A percentile compares a stretch with the other conserved stretches of the same genome.
Conservation (phyloP, 169 alveolate genomes). For the Hepatocystis sp. region DNA sequence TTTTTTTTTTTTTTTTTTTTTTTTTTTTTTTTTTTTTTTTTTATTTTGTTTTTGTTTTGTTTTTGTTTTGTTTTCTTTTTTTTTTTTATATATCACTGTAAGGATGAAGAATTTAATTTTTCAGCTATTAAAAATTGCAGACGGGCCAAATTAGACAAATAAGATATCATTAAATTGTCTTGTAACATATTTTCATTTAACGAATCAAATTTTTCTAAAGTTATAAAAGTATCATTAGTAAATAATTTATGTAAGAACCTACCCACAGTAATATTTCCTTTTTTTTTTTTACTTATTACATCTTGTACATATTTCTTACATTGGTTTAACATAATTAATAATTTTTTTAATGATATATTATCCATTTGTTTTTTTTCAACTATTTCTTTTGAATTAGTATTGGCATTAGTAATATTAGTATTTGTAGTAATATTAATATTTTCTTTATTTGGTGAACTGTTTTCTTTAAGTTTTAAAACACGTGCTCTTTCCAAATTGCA, state of each 20-base stretch:
- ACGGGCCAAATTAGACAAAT: constrained; percentile 84
- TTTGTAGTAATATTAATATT: constrained; percentile 13
- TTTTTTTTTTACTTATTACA: constrained; percentile 71
- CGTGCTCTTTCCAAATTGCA: constrained; percentile 75
- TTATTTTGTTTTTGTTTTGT: too few relatives aligned
- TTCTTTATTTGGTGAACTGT: constrained; percentile 11
- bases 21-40: not conserved
- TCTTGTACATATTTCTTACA: constrained; percentile 79
- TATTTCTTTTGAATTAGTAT: not conserved
- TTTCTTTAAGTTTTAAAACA: constrained; percentile 19
- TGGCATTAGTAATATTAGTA: constrained; percentile 30
- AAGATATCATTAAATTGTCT: constrained; percentile 90
- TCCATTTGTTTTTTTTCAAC: constrained; percentile 20
- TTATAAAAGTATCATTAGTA: constrained; percentile 81
- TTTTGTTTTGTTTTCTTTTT: too few relatives aligned
- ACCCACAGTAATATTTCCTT: constrained; percentile 87
- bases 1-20: constrained; percentile 45
- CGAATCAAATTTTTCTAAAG: constrained; percentile 85
- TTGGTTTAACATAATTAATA: constrained; percentile 69
- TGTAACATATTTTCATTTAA: constrained; percentile 88
- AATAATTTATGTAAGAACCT: constrained; percentile 86
- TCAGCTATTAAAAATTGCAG: constrained; percentile 90
- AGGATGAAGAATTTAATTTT: constrained; percentile 87
- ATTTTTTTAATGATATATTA: constrained; percentile 70
- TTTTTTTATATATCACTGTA: constrained; percentile 19